Base-by-base conservation (phyloP, 768 basidiomycete genomes). In the Tremella mesenterica region DNA sequence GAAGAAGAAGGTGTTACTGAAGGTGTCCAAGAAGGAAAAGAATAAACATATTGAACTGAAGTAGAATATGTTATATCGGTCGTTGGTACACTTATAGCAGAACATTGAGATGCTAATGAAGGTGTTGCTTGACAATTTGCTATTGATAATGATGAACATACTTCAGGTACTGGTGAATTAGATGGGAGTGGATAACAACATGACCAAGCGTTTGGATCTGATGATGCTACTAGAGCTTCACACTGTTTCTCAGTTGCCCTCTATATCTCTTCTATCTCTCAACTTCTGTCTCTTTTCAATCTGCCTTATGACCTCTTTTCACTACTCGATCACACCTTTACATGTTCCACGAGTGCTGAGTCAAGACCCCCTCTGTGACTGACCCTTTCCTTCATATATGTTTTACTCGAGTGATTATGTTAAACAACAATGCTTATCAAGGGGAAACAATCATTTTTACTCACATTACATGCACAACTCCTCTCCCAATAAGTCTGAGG, bases 401-500 rank as follows among this genome's bases (percentile, higher is more conserved):
- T 36, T 36, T 12, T 12, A 12, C 12, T 18, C 12, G 34, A 36
- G 34, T 36, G 18, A 36, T 36, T 36, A 18, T 12, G 12, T 18
- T 12, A 12, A 36, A 18, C 12, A 12, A 12, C 12, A 36, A 18
- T 36, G 12, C 18, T 12, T 36, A 36, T 12, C 12, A 12, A 36
- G 34, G 34, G 12, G 18, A 18, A 36, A 46, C 21, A 46, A 4
- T 6, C 27, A 16, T 16, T 14, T 10, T 12, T 10, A 61, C 61
- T 59, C 44, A 63, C 61, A 10, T 55, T 54, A 21, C 38, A 48
- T 5, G 29, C 31, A 34, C 55, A 53, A 34, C 38, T 52, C 43
- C 61, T 29, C 28, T 59, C 28, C 30, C 44, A 56, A 41, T 54
- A 59, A 23, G 54, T 44, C 28, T 56, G 36, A 18, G 61, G 61